Evolutionary conservation across 2,329 filamentous ascomycete species (phyloP), one percentile per base, ranked within the genome.

Genomic region (Colletotrichum aenigma): DNA sequence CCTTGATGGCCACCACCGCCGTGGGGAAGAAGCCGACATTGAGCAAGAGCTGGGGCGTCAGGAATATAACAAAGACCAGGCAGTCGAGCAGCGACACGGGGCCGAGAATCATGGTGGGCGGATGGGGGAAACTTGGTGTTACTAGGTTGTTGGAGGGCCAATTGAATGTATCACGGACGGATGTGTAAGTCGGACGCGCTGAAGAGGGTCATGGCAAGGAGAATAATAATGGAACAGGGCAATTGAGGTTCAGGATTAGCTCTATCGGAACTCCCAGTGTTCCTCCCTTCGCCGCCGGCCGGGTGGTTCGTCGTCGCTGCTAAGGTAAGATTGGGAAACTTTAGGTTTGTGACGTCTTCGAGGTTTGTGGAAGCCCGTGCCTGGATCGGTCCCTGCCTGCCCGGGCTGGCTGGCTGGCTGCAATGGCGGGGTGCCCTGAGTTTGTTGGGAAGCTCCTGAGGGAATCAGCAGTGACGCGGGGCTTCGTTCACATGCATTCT

Each of bases 31-130:
- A 80, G 32, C 94, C 93, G 76, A 93, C 92, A 73, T 93, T 90
- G 77, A 93, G 85, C 38, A 96, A 85, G 48, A 97, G 86, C 83
- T 96, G 94, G 4, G 94, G 94, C 5, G 91, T 86, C 16, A 96
- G 89, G 80, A 95, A 93, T 56, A 93, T 67, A 65, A 94, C 89
- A 81, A 96, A 97, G 74, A 93, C 91, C 34, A 93, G 73, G 85
- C 94, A 96, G 86, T 97, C 95, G 32, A 95, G 82, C 83, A 94
- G 93, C 8, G 93, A 95, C 60, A 97, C 91, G 73, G 93, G 92
- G 43, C 91, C 90, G 56, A 97, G 87, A 75, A 95, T 93, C 94
- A 96, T 96, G 77, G 75, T 85, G 78, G 74, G 52, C 60, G 58
- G 32, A 38, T 28, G 18, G 28, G 4, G 43, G 43, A n/a, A 13